These are phyloP conservation scores for Hygrocybe punicea DNA, from an alignment of 768 basidiomycete species.

Conservation along the genomic window DNA sequence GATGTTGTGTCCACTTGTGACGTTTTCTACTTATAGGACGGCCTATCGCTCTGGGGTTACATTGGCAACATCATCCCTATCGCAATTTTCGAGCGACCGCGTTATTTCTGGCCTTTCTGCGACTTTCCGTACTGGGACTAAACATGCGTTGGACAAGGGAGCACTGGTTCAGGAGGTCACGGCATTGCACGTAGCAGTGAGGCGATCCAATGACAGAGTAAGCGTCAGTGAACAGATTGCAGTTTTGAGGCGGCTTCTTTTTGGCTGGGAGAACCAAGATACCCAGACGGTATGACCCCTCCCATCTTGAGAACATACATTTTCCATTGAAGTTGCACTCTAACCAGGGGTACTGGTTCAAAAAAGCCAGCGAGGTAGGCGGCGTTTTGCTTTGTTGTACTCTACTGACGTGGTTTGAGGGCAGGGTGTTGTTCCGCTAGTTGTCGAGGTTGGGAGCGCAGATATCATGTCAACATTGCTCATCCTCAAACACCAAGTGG, in stretches of 20 bases:
- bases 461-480: conserved; percentile 73
- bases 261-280: conserved; percentile 47
- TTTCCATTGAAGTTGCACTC: not conserved
- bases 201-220: conserved; percentile 34
- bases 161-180: conserved; percentile 59
- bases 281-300: conserved; percentile 38
- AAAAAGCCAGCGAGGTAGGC: conserved; percentile 51
- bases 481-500: conserved; percentile 64
- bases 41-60: conserved; percentile 70
- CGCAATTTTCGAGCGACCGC: conserved; percentile 40
- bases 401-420: conserved; percentile 9
- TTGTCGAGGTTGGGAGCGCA: conserved; percentile 63
- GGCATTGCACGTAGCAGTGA: conserved; percentile 62
- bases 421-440: conserved; percentile 62
- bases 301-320: not conserved
- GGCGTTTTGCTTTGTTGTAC: not conserved
- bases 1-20: conserved; percentile 7
- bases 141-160: conserved; percentile 54
- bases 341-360: conserved; percentile 46
- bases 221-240: conserved; percentile 70
- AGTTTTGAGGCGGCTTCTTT: conserved; percentile 57
- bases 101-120: conserved; percentile 61
- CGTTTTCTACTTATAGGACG: conserved; percentile 37
- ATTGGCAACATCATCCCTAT: conserved; percentile 49
- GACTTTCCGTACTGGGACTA: conserved; percentile 56